Conservation (phyloP, 1,284 basidiomycete genomes). For the Boletellus deceptivus region DNA sequence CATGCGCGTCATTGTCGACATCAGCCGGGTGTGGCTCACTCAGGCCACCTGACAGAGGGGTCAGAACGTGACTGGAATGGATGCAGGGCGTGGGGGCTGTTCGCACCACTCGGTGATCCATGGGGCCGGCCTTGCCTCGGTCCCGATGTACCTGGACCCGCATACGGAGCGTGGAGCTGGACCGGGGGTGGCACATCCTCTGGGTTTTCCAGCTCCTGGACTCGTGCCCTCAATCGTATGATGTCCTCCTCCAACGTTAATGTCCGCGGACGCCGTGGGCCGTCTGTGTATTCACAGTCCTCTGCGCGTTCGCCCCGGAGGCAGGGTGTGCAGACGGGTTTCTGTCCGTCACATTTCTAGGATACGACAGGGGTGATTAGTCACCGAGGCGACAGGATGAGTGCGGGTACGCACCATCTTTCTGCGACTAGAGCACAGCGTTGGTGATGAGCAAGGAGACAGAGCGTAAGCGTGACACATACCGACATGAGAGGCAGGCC, state of each 20-base stretch:
- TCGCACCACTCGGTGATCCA: constrained; percentile 5
- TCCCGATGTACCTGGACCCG: background rate
- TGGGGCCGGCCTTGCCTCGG: background rate
- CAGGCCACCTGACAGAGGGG: background rate
- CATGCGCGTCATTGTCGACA: constrained; percentile 1
- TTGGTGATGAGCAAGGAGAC: background rate
- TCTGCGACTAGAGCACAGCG: constrained; percentile 31
- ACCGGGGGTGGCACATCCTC: constrained; percentile 23
- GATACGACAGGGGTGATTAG: background rate
- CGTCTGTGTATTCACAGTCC: constrained; percentile 44
- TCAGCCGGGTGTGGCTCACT: background rate
- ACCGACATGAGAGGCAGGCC: constrained; percentile 33
- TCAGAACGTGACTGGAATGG: background rate
- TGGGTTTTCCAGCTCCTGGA: constrained; percentile 39
- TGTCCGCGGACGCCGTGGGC: constrained; percentile 33
- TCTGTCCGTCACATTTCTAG: constrained; percentile 42
- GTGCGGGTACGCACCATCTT: constrained; percentile 35
- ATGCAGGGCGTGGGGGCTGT: background rate
- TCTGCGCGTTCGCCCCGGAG: constrained; percentile 33
- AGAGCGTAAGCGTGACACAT: background rate
- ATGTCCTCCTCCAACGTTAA: constrained; percentile 40
- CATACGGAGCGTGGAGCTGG: constrained; percentile 34
- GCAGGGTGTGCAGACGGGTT: constrained; percentile 40
- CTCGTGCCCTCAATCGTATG: constrained; percentile 33
- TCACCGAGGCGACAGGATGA: background rate